Evolutionary conservation across 495 filamentous ascomycete species (phyloP).

Genomic region (Penicillium lividum): DNA sequence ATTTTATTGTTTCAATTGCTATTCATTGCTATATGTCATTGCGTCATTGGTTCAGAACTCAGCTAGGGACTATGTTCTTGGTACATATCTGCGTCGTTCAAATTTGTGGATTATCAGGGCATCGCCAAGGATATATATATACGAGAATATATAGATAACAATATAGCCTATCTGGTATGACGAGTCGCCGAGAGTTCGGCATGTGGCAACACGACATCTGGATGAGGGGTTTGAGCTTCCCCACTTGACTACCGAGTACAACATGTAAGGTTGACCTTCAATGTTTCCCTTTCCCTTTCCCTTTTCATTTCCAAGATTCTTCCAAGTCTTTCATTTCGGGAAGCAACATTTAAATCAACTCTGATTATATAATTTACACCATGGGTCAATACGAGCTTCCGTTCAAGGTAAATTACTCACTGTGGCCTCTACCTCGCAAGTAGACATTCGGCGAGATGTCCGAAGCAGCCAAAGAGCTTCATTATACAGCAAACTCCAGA

Average conservation of each 20-base stretch:
- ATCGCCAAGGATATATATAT: no score
- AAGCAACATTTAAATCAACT: no score
- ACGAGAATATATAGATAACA: no score
- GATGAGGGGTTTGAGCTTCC: background rate
- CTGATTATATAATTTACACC: background rate
- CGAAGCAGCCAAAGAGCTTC: conserved; percentile 1
- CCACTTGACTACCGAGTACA: background rate
- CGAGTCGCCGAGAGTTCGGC: background rate
- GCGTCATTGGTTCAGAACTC: no score
- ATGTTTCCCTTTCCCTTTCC: background rate
- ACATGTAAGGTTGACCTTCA: background rate
- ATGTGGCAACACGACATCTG: background rate
- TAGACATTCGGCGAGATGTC: conserved; percentile 20
- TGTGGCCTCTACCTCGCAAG: background rate
- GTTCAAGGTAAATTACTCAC: conserved; percentile 35
- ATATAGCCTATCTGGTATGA: conserved; percentile 9
- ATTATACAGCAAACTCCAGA: background rate
- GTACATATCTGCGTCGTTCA: no score
- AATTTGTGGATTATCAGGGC: no score
- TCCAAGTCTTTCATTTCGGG: no score
- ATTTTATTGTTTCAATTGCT: no score
- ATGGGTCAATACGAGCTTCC: conserved; percentile 44
- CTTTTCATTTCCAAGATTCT: background rate
- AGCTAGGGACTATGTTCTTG: no score
- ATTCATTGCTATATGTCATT: no score